A percentile compares a stretch with the other conserved stretches of the same genome.
These are phyloP conservation scores for Aspergillus tamarii DNA, from an alignment of 2,329 filamentous ascomycete genomes.

Conservation along the genomic window DNA sequence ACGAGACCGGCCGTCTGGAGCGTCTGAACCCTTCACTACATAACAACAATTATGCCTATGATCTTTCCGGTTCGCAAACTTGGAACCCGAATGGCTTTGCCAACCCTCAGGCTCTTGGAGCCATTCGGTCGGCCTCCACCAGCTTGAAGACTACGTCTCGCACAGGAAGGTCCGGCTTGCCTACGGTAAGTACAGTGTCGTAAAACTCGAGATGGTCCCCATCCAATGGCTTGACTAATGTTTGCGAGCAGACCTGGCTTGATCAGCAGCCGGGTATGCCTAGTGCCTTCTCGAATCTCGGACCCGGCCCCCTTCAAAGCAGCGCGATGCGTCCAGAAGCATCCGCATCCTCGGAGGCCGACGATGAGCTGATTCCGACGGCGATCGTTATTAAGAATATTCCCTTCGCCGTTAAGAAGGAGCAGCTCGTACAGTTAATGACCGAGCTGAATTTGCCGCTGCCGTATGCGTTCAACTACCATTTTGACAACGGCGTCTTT, in stretches of 20 bases:
- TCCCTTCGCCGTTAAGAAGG: slow-evolving; percentile 96
- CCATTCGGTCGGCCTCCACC: slow-evolving; percentile 59
- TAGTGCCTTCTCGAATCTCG: slow-evolving; percentile 50
- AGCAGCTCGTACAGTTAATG: slow-evolving; percentile 91
- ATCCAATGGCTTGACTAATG: slow-evolving; percentile 9
- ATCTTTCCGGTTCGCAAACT: slow-evolving; percentile 69
- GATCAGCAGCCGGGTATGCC: slow-evolving; percentile 57
- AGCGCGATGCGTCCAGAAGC: slow-evolving; percentile 46
- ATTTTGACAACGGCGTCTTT: slow-evolving; percentile 98
- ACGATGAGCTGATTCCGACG: slow-evolving; percentile 92
- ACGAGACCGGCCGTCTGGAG: slow-evolving; percentile 59
- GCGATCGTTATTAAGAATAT: slow-evolving; percentile 99
- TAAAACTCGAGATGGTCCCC: neutral
- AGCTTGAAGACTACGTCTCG: slow-evolving; percentile 61
- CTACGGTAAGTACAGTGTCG: slow-evolving; percentile 64
- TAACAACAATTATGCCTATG: slow-evolving; percentile 67
- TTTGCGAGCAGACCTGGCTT: slow-evolving; percentile 61
- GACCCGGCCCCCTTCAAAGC: slow-evolving; percentile 45
- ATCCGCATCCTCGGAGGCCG: slow-evolving; percentile 44
- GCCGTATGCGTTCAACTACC: slow-evolving; percentile 98
- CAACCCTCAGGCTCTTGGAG: slow-evolving; percentile 67
- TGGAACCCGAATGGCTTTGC: slow-evolving; percentile 80
- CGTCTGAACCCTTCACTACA: slow-evolving; percentile 62
- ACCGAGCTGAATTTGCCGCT: slow-evolving; percentile 89
- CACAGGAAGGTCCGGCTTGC: slow-evolving; percentile 61